Base-by-base conservation (phyloP, 2,329 filamentous ascomycete species). In the Decorospora gaudefroyi region DNA sequence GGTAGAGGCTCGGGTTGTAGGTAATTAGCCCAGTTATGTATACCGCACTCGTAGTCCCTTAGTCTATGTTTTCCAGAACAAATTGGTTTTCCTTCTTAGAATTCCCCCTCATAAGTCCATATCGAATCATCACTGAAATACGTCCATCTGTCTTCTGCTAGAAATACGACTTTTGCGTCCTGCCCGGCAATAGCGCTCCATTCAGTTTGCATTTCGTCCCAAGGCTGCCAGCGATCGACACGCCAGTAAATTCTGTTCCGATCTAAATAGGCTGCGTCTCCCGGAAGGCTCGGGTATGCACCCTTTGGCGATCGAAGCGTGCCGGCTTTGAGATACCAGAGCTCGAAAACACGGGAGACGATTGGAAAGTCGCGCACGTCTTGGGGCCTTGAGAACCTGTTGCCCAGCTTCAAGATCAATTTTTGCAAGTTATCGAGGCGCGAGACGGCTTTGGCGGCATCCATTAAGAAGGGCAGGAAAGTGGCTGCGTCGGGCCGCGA, bases 301-400 rank as follows among this genome's bases (percentile, higher is more conserved):
- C 26, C 17, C 13, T 6, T 11, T 10, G 33, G 27, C 15, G 33
- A 32, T 33, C 42, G 18, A 30, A 10, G 30, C 25, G 22, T 39
- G 6, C 42, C 42, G 11, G 35, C n/a, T 30, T 40, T 34, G 8
- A 46, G 17, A 34, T 46, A 46, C 42, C 42, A 46, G n/a, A 46
- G 29, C 26, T 46, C 42, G 22, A 41, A 46, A 11, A 39, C 22
- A 16, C 42, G 35, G 4, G 29, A 23, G 2, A 34, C 35, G 6
- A 35, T 31, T 15, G n/a, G n/a, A n/a, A n/a, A n/a, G n/a, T n/a
- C n/a, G n/a, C n/a, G n/a, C n/a, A n/a, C n/a, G n/a, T n/a, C n/a
- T n/a, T n/a, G n/a, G n/a, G n/a, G n/a, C n/a, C n/a, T n/a, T n/a
- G n/a, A n/a, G n/a, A n/a, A n/a, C n/a, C n/a, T n/a, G n/a, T n/a